These are phyloP conservation scores for Thelephora ganbajun DNA, from an alignment of 768 basidiomycete genomes.

Conservation along the genomic window DNA sequence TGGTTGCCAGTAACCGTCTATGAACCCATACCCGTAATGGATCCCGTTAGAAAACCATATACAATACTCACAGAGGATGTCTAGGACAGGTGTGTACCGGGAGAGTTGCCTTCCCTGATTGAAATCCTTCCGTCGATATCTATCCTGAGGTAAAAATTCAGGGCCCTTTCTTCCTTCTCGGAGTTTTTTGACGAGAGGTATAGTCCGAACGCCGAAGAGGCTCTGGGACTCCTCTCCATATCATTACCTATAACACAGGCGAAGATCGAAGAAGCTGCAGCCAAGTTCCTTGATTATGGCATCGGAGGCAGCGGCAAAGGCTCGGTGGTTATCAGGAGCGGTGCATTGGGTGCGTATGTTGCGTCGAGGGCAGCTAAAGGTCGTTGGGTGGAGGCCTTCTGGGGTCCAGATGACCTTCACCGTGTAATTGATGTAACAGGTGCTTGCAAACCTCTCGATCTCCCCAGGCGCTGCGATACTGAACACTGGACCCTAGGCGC, in stretches of 20 bases:
- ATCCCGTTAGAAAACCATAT: neutral
- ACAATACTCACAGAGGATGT: too few relatives aligned
- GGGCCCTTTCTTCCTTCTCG: neutral
- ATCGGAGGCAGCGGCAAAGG: slow-evolving; percentile 37
- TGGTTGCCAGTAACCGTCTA: slow-evolving; percentile 66
- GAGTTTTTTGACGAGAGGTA: neutral
- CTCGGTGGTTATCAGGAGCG: slow-evolving; percentile 63
- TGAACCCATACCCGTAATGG: slow-evolving; percentile 75
- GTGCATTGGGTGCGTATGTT: slow-evolving; percentile 57
- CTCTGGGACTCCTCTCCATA: slow-evolving; percentile 48
- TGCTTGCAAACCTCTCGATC: slow-evolving; percentile 11
- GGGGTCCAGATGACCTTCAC: slow-evolving; percentile 29
- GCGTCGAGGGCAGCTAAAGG: slow-evolving; percentile 26
- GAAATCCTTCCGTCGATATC: slow-evolving; percentile 42
- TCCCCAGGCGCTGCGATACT: slow-evolving; percentile 5
- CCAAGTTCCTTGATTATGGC: slow-evolving; percentile 44
- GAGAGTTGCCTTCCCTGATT: slow-evolving; percentile 56
- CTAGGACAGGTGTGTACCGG: slow-evolving; percentile 68
- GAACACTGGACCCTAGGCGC: slow-evolving; percentile 38
- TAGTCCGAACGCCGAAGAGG: slow-evolving; percentile 84
- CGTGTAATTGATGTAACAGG: slow-evolving; percentile 75
- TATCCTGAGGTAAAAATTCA: slow-evolving; percentile 45
- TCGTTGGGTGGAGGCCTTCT: slow-evolving; percentile 66
- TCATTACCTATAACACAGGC: slow-evolving; percentile 31
- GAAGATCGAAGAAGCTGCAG: slow-evolving; percentile 54